Conservation (phyloP, 2,329 filamentous ascomycete genomes). For the Fusarium mundagurra region DNA sequence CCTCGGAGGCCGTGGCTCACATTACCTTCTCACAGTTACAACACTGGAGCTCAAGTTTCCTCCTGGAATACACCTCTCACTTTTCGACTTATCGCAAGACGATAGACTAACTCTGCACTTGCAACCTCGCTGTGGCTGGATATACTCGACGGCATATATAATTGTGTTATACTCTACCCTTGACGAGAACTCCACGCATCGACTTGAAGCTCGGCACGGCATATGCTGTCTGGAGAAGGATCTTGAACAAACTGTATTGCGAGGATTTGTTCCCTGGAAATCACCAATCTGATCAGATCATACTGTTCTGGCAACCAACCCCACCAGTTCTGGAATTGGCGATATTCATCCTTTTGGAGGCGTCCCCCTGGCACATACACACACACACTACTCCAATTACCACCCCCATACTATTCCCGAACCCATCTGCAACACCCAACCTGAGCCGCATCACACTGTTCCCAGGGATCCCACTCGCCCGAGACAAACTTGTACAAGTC, state of each 20-base stretch:
- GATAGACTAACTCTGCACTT: not conserved
- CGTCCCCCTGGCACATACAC: conserved; percentile 3
- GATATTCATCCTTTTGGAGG: not conserved
- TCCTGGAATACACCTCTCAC: conserved; percentile 2
- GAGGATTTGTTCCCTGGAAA: not conserved
- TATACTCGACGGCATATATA: not conserved
- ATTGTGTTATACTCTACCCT: not conserved
- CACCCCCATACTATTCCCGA: conserved; percentile 17
- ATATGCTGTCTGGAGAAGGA: conserved; percentile 1
- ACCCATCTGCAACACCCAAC: not conserved
- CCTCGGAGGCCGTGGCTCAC: conserved; percentile 4
- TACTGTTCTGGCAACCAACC: not conserved
- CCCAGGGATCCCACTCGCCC: not conserved
- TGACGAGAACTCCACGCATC: not conserved
- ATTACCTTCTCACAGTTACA: conserved; percentile 13
- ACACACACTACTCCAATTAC: not conserved
- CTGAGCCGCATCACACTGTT: conserved; percentile 9
- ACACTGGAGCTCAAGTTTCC: conserved; percentile 8
- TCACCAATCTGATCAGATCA: conserved; percentile 1
- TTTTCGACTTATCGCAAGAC: conserved; percentile 1
- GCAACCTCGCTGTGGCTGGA: not conserved
- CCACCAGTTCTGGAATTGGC: conserved; percentile 1
- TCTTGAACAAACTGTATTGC: not conserved
- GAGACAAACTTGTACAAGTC: conserved; percentile 3
- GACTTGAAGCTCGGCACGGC: not conserved